Conservation (phyloP, 129 eudicot species). For the Escallonia rubra region DNA sequence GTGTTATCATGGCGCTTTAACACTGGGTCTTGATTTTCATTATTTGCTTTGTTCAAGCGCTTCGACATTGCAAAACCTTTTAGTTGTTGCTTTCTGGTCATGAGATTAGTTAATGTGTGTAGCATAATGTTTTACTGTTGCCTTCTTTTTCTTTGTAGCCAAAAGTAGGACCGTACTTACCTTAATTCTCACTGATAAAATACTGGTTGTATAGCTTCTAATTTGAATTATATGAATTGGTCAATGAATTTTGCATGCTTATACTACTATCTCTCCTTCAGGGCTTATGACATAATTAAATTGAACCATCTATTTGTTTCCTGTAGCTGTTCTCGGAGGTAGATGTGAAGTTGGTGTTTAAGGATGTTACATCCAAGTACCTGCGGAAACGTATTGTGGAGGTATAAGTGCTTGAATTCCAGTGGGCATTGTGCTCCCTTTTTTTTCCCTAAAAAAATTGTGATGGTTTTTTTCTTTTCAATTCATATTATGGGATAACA, state of each 20-base stretch:
- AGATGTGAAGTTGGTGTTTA: slow-evolving; percentile 93
- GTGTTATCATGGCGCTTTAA: too few relatives aligned
- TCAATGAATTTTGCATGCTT: slow-evolving; percentile 8
- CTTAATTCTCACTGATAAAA: neutral
- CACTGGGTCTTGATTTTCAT: too few relatives aligned
- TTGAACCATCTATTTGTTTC: neutral
- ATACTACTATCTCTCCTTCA: neutral
- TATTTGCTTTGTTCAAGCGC: too few relatives aligned
- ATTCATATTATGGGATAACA: neutral
- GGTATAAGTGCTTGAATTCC: slow-evolving; percentile 37
- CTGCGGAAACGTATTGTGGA: slow-evolving; percentile 92
- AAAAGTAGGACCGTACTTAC: too few relatives aligned
- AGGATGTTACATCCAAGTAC: slow-evolving; percentile 77
- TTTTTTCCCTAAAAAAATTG: too few relatives aligned
- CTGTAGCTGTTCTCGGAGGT: slow-evolving; percentile 87
- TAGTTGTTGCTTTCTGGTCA: too few relatives aligned
- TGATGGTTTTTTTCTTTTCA: too few relatives aligned
- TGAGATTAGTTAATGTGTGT: too few relatives aligned
- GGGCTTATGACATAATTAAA: too few relatives aligned
- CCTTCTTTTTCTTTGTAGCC: too few relatives aligned
- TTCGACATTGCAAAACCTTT: too few relatives aligned
- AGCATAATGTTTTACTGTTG: too few relatives aligned
- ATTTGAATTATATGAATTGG: neutral
- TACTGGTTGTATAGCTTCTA: slow-evolving; percentile 4
- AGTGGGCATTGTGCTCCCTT: neutral